Conservation (phyloP, 306 rosid genomes). For the Trifolium repens region DNA sequence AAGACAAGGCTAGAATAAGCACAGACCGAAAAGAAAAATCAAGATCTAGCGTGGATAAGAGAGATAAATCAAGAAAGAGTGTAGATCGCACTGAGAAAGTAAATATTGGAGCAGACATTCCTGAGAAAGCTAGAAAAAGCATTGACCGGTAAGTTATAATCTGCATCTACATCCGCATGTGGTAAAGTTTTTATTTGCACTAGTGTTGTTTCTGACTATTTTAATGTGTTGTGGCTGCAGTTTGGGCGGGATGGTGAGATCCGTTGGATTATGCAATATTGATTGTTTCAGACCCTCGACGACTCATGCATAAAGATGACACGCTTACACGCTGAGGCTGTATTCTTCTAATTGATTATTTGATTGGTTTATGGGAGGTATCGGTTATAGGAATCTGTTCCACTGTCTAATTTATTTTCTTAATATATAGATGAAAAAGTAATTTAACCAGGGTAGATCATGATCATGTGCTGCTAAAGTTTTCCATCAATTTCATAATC, state of each 20-base stretch:
- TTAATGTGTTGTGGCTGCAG: slow-evolving; percentile 60
- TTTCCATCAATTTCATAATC: slow-evolving; percentile 31
- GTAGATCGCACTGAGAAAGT: slow-evolving; percentile 61
- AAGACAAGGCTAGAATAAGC: slow-evolving; percentile 56
- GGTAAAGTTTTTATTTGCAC: slow-evolving; percentile 2
- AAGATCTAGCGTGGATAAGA: slow-evolving; percentile 62
- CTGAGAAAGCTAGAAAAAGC: slow-evolving; percentile 78
- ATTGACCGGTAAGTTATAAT: slow-evolving; percentile 70
- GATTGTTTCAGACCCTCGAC: slow-evolving; percentile 88
- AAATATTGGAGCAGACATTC: slow-evolving; percentile 56
- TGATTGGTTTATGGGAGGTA: slow-evolving; percentile 59
- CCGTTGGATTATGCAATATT: slow-evolving; percentile 89
- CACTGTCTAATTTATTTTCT: slow-evolving; percentile 43
- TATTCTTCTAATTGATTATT: slow-evolving; percentile 46
- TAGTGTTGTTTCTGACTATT: slow-evolving; percentile 45
- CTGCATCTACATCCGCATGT: background rate
- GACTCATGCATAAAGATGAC: slow-evolving; percentile 59
- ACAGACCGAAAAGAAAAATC: slow-evolving; percentile 70
- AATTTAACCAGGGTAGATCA: slow-evolving; percentile 45
- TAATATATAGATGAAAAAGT: slow-evolving; percentile 44
- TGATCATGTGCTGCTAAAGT: slow-evolving; percentile 43
- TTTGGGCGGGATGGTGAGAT: slow-evolving; percentile 88
- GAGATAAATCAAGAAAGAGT: slow-evolving; percentile 76
- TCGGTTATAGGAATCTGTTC: slow-evolving; percentile 48
- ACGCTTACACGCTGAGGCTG: slow-evolving; percentile 42